Base-by-base conservation (phyloP, 1,284 basidiomycete genomes). In the Dichomitus squalens region DNA sequence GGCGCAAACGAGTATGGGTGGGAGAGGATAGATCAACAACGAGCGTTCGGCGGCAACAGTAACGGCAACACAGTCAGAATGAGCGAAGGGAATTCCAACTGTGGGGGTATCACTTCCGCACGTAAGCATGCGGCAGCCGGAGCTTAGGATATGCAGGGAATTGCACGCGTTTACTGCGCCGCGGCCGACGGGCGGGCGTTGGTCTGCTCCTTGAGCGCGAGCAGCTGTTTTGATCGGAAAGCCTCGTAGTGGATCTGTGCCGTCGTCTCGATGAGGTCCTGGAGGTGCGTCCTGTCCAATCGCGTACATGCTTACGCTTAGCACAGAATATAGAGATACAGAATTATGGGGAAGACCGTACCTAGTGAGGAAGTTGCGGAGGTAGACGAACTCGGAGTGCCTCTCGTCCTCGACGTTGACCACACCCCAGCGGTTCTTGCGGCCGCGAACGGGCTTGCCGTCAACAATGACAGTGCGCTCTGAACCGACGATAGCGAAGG, bases 191-290 rank as follows among this genome's bases (percentile, higher is more conserved):
- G 63, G 34, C 69, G 66, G 39, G 69, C 67, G 60, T 70, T 72
- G 54, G 71, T 72, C 64, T 73, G 71, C 75, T 96, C 94, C 82
- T 96, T 96, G 69, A 96, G 83, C 23, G 95, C 95, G 51, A 96
- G 80, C 64, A 96, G 75, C 79, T 99, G 97, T 81, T 98, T 98
- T 68, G 93, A 96, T 65, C 96, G 88, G 92, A 99, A 99, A 7
- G 96, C 95, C 82, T 99, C 97, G 77, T 99, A 99, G 78, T 99
- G 97, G 73, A 97, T 97, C 76, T 96, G 93, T 7, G 96, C 93
- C 2, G 96, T 99, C 54, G 96, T 98, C 82, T 99, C 96, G 73
- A 99, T 98, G 68, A 99, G 79, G 73, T 99, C 97, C 76, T 99
- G 97, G 69, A 99, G 78, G 77, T 99, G 96, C 31, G 96, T 96